Evolutionary conservation across 2,329 filamentous ascomycete genomes (phyloP).

Genomic region (Daldinia sp.): DNA sequence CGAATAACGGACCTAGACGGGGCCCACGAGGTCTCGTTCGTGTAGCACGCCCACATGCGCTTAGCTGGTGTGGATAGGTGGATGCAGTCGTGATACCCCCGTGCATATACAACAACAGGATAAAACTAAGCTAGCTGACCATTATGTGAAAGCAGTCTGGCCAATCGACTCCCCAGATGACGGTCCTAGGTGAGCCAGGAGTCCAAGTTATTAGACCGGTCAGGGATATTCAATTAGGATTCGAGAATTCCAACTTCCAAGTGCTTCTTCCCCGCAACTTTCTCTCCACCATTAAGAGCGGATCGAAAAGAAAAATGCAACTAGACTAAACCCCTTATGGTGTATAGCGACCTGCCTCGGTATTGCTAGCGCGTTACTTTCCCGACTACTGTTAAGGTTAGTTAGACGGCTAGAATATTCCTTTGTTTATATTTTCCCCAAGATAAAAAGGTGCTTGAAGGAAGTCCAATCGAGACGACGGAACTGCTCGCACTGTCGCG

Average conservation of each 20-base stretch:
- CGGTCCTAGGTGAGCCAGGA: background rate
- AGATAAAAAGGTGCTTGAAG: conserved; percentile 16
- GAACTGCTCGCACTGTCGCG: background rate
- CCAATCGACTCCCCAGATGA: conserved; percentile 17
- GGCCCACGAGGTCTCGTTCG: conserved; percentile 16
- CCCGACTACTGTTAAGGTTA: conserved; percentile 9
- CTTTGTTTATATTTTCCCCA: conserved; percentile 19
- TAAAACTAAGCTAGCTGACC: conserved; percentile 26
- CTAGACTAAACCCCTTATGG: conserved; percentile 38
- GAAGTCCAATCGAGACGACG: conserved; percentile 15
- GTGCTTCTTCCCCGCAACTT: conserved; percentile 41
- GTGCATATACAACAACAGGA: background rate
- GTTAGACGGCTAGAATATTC: conserved; percentile 23
- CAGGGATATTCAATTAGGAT: conserved; percentile 9
- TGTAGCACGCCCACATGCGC: background rate
- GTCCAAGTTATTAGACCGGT: background rate
- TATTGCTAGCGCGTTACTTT: conserved; percentile 18
- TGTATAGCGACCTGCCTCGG: conserved; percentile 34
- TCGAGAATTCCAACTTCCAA: conserved; percentile 33
- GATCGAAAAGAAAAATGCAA: conserved; percentile 24
- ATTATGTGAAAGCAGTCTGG: conserved; percentile 31
- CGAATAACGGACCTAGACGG: conserved; percentile 25
- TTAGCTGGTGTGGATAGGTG: background rate
- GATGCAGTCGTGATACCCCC: conserved; percentile 2
- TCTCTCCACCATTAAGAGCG: conserved; percentile 18